Percentiles rank a stretch among this genome's conserved stretches.
Evolutionary conservation across 2,329 filamentous ascomycete genomes (phyloP).

Genomic region (Cordyceps javanica): DNA sequence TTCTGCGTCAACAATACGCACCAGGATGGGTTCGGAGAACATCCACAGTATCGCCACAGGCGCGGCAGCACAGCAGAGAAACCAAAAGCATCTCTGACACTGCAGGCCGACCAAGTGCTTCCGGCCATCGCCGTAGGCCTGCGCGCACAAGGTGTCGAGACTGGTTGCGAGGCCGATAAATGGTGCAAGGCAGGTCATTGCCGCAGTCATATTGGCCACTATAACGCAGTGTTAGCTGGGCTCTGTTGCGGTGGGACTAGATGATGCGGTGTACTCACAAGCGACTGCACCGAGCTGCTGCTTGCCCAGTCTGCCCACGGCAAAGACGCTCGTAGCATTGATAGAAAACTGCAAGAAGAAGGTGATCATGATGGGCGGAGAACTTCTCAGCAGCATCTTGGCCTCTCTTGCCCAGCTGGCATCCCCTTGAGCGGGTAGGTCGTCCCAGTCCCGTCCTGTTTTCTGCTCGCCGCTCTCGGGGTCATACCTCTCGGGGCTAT

Average conservation of each 20-base stretch:
- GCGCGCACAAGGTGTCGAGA: slow-evolving; percentile 85
- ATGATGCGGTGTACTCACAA: slow-evolving; percentile 22
- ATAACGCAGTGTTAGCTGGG: not conserved
- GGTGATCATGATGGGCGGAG: slow-evolving; percentile 61
- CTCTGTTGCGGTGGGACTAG: not conserved
- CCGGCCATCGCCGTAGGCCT: slow-evolving; percentile 87
- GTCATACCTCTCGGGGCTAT: not conserved
- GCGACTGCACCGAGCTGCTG: slow-evolving; percentile 43
- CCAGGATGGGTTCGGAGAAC: slow-evolving; percentile 59
- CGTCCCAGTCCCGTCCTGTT: slow-evolving; percentile 3
- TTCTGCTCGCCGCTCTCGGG: slow-evolving; percentile 3
- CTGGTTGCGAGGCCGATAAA: slow-evolving; percentile 81
- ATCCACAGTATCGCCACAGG: slow-evolving; percentile 69
- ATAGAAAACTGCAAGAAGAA: slow-evolving; percentile 79
- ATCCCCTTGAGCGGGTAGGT: not conserved
- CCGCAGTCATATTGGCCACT: slow-evolving; percentile 66
- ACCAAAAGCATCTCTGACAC: slow-evolving; percentile 73
- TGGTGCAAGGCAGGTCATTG: slow-evolving; percentile 70
- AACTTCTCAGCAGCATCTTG: slow-evolving; percentile 69
- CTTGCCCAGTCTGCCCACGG: slow-evolving; percentile 68
- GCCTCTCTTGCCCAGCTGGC: slow-evolving; percentile 45
- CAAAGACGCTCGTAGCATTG: slow-evolving; percentile 73
- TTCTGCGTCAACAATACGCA: slow-evolving; percentile 43
- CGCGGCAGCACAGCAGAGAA: slow-evolving; percentile 66
- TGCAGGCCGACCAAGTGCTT: slow-evolving; percentile 82